Conservation (phyloP, 208 protist genomes). For the Tetramitus jugosus region DNA sequence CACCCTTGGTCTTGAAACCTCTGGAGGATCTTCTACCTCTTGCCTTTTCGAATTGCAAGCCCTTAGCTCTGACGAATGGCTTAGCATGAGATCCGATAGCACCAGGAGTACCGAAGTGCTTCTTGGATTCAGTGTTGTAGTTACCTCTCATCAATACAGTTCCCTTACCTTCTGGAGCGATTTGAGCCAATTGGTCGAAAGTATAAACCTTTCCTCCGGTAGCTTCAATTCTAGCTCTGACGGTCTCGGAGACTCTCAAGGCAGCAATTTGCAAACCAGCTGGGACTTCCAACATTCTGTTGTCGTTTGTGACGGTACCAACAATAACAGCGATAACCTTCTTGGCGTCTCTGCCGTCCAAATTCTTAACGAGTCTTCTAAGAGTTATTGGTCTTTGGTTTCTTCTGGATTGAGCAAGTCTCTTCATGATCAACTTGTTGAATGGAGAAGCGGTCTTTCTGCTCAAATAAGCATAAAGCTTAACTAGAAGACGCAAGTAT, state of each 20-base stretch:
- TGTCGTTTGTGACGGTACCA: conserved; percentile 97
- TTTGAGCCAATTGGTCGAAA: conserved; percentile 97
- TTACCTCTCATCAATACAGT: conserved; percentile 93
- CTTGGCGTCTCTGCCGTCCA: conserved; percentile 42
- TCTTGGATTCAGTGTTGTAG: conserved; percentile 86
- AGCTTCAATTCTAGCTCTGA: conserved; percentile 92
- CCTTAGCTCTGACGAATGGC: conserved; percentile 61
- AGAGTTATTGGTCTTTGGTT: conserved; percentile 86
- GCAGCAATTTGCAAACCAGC: conserved; percentile 92
- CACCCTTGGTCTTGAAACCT: conserved; percentile 54
- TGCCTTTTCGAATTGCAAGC: conserved; percentile 82
- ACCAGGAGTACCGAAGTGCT: conserved; percentile 97
- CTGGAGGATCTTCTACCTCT: conserved; percentile 59
- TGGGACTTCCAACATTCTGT: conserved; percentile 86
- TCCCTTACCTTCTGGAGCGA: conserved; percentile 90
- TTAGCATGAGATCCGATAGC: conserved; percentile 73
- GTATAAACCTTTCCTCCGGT: conserved; percentile 97
- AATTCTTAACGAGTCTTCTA: background rate
- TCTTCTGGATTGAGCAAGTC: conserved; percentile 67
- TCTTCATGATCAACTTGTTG: conserved; percentile 93
- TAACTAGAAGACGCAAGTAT: conserved; percentile 95
- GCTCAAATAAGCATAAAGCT: conserved; percentile 98
- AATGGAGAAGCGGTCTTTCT: conserved; percentile 94
- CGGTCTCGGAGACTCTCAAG: conserved; percentile 95
- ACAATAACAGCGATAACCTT: conserved; percentile 93